Evolutionary conservation across 805 yeast species (phyloP).

Genomic region (Pichia insulana): DNA sequence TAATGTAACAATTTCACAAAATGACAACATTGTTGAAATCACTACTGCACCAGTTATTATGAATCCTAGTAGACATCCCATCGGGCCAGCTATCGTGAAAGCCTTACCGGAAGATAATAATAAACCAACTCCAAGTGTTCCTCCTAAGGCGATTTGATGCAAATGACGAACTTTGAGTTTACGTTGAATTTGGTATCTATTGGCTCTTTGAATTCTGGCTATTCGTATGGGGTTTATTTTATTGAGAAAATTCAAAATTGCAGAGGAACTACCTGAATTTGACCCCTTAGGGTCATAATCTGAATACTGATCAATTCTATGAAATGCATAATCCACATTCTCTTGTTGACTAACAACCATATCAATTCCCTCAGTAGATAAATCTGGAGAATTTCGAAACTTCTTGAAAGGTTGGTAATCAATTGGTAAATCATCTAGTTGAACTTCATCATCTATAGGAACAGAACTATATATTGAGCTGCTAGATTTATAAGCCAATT

Average conservation of each 20-base stretch:
- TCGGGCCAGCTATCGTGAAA: slow-evolving; percentile 64
- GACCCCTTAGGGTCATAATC: slow-evolving; percentile 9
- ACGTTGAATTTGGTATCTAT: slow-evolving; percentile 38
- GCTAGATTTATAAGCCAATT: slow-evolving; percentile 1
- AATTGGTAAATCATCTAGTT: slow-evolving; percentile 22
- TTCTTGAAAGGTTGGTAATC: slow-evolving; percentile 18
- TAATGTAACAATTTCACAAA: slow-evolving; percentile 75
- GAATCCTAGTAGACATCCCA: slow-evolving; percentile 67
- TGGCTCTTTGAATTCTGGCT: slow-evolving; percentile 11
- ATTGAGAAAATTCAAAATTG: slow-evolving; percentile 1
- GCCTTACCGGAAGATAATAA: slow-evolving; percentile 66
- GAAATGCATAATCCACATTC: slow-evolving; percentile 23
- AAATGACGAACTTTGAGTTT: slow-evolving; percentile 57
- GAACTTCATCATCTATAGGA: slow-evolving; percentile 25
- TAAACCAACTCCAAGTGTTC: slow-evolving; percentile 72
- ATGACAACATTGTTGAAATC: slow-evolving; percentile 58
- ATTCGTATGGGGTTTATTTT: slow-evolving; percentile 10
- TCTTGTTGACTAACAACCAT: slow-evolving; percentile 25
- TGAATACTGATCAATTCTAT: slow-evolving; percentile 14
- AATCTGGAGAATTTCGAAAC: neutral
- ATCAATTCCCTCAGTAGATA: slow-evolving; percentile 14
- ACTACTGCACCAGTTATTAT: slow-evolving; percentile 56
- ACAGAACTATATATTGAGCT: slow-evolving; percentile 14
- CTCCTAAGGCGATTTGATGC: slow-evolving; percentile 73
- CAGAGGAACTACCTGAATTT: neutral